Percentiles rank a stretch among this genome's conserved stretches.
Evolutionary conservation across 73 alveolate genomes (phyloP).

Genomic region (Symbiodinium natans): DNA sequence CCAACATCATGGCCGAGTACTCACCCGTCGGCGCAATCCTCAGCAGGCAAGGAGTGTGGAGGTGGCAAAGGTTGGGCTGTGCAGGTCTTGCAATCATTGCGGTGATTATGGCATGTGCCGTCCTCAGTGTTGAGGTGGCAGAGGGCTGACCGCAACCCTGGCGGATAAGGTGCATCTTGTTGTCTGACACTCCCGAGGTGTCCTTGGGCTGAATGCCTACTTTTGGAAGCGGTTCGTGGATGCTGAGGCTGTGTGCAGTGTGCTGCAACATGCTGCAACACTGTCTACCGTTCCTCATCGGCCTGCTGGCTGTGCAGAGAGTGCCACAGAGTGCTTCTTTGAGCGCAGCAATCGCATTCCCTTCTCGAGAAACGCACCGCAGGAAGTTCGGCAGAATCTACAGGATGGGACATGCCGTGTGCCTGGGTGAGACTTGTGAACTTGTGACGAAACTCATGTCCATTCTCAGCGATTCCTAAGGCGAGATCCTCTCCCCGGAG

Average conservation of each 20-base stretch:
- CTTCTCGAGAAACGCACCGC: too few relatives aligned
- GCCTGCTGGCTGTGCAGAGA: too few relatives aligned
- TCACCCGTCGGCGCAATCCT: background rate
- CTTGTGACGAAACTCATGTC: too few relatives aligned
- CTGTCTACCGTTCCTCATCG: background rate
- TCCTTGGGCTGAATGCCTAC: background rate
- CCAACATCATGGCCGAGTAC: conserved; percentile 14
- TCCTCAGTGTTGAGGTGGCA: background rate
- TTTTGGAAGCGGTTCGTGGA: conserved; percentile 18
- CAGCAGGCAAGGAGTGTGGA: background rate
- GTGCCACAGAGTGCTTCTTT: too few relatives aligned
- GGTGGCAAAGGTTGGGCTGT: background rate
- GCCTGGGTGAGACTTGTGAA: background rate
- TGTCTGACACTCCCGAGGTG: too few relatives aligned
- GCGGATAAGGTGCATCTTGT: too few relatives aligned
- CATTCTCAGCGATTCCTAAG: background rate
- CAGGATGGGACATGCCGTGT: background rate
- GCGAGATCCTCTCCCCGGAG: background rate
- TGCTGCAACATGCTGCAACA: too few relatives aligned
- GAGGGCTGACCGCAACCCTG: too few relatives aligned
- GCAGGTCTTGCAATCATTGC: background rate
- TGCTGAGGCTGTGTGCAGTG: background rate
- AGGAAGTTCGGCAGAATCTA: background rate
- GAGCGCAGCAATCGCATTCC: background rate
- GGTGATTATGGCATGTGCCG: background rate